phyloP scores from a whole-genome alignment of 495 filamentous ascomycete species.

The Lichenothelia convexa region DNA sequence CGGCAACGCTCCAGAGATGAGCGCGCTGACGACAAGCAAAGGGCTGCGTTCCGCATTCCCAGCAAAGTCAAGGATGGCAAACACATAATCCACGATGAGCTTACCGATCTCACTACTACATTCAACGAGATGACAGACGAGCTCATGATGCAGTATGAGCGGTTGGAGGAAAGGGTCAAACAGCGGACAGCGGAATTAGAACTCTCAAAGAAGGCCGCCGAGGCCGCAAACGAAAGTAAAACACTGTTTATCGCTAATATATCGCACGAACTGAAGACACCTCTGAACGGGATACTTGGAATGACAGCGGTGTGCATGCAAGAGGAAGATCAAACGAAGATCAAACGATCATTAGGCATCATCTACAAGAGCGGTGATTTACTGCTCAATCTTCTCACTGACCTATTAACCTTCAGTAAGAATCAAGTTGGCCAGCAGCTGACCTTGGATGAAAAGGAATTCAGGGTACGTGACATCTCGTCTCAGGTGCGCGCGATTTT shows the following conservation, averaged over 20 bases:
- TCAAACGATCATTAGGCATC: slow-evolving; percentile 66
- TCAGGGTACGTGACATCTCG: slow-evolving; percentile 58
- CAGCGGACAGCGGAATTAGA: slow-evolving; percentile 72
- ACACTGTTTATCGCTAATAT: slow-evolving; percentile 93
- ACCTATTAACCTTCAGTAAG: slow-evolving; percentile 79
- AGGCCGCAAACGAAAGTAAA: slow-evolving; percentile 86
- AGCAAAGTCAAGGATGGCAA: slow-evolving; percentile 59
- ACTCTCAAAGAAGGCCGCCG: slow-evolving; percentile 75
- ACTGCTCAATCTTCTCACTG: slow-evolving; percentile 71
- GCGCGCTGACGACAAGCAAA: slow-evolving; percentile 8
- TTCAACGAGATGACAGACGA: slow-evolving; percentile 95
- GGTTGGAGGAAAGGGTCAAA: slow-evolving; percentile 64
- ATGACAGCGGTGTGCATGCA: slow-evolving; percentile 88
- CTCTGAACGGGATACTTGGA: slow-evolving; percentile 79
- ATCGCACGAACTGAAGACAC: slow-evolving; percentile 84
- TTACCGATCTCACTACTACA: slow-evolving; percentile 68
- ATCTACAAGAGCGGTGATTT: slow-evolving; percentile 85
- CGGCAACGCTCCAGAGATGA: slow-evolving; percentile 17
- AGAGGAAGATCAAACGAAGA: slow-evolving; percentile 55
- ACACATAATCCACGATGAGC: slow-evolving; percentile 63
- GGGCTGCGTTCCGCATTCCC: slow-evolving; percentile 60
- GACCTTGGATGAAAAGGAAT: slow-evolving; percentile 67
- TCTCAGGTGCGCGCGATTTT: slow-evolving; percentile 72
- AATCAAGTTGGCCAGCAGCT: slow-evolving; percentile 77
- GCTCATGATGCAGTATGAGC: slow-evolving; percentile 65